phyloP scores from a whole-genome alignment of 768 basidiomycete species.

The Boletus speciosus region DNA sequence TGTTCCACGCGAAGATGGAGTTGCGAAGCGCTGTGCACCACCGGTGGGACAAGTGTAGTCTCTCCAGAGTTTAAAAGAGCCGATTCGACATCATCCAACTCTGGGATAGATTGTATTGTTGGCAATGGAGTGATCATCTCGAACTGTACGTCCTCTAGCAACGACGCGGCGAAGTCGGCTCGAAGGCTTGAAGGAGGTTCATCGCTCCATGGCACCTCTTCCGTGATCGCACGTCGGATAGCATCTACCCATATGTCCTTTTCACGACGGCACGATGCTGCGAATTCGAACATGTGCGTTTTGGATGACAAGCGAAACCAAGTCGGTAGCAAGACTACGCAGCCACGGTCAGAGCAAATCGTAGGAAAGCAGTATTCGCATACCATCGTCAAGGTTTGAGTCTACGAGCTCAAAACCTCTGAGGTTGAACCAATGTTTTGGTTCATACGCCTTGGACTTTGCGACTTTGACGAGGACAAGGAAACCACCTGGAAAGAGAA shows the following conservation, averaged over 20 bases:
- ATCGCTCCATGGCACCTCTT: conserved; percentile 46
- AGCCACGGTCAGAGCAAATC: conserved; percentile 5
- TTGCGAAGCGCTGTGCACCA: conserved; percentile 7
- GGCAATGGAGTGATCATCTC: conserved; percentile 43
- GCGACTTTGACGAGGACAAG: conserved; percentile 82
- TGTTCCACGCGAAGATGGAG: conserved; percentile 21
- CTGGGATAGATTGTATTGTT: conserved; percentile 58
- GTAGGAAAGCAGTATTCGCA: conserved; percentile 29
- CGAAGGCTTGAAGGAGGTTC: conserved; percentile 66
- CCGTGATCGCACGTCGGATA: conserved; percentile 51
- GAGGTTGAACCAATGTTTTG: conserved; percentile 84
- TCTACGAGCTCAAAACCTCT: conserved; percentile 69
- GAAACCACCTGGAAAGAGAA: conserved; percentile 85
- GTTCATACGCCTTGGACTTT: conserved; percentile 79
- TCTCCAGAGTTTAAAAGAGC: conserved; percentile 6
- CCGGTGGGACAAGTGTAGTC: background rate
- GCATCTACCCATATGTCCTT: conserved; percentile 83
- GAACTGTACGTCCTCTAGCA: conserved; percentile 37
- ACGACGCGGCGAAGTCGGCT: conserved; percentile 37
- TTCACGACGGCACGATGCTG: conserved; percentile 79
- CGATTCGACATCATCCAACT: conserved; percentile 31
- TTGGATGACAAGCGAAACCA: conserved; percentile 71
- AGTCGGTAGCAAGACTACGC: conserved; percentile 71
- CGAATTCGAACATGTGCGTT: conserved; percentile 80
- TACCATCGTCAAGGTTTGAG: conserved; percentile 70